Conservation (phyloP, 768 basidiomycete species). For the Lentinula sp. region DNA sequence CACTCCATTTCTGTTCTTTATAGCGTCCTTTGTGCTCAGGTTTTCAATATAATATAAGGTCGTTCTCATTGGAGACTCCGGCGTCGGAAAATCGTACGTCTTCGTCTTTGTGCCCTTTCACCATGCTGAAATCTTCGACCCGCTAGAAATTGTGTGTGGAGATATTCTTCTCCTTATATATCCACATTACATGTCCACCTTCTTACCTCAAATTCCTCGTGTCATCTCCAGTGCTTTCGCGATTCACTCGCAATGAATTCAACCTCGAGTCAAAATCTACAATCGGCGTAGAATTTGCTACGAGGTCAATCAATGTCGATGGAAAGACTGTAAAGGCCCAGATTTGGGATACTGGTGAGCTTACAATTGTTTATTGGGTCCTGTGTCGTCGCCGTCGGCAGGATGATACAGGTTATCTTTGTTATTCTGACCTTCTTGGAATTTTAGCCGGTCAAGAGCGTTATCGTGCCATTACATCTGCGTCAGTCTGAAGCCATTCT, state of each 20-base stretch:
- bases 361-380: background rate
- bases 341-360: constrained; percentile 96
- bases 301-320: constrained; percentile 92
- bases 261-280: constrained; percentile 99
- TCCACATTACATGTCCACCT: background rate
- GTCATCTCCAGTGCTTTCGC: constrained; percentile 77
- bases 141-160: constrained; percentile 21
- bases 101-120: constrained; percentile 4
- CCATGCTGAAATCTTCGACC: too few species aligned
- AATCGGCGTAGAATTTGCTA: constrained; percentile 98
- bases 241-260: constrained; percentile 99
- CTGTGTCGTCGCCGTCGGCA: background rate
- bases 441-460: constrained; percentile 87
- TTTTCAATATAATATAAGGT: constrained; percentile 46
- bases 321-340: constrained; percentile 97
- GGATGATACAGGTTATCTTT: background rate
- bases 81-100: constrained; percentile 98
- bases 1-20: constrained; percentile 3
- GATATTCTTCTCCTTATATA: background rate
- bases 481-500: constrained; percentile 37
- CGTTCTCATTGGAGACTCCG: constrained; percentile 98
- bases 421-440: constrained; percentile 3
- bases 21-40: background rate
- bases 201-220: background rate
- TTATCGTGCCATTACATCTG: constrained; percentile 96